A percentile compares a stretch with the other conserved stretches of the same genome.
Conservation (phyloP, 331 rosid species). For the Malus hybrid region DNA sequence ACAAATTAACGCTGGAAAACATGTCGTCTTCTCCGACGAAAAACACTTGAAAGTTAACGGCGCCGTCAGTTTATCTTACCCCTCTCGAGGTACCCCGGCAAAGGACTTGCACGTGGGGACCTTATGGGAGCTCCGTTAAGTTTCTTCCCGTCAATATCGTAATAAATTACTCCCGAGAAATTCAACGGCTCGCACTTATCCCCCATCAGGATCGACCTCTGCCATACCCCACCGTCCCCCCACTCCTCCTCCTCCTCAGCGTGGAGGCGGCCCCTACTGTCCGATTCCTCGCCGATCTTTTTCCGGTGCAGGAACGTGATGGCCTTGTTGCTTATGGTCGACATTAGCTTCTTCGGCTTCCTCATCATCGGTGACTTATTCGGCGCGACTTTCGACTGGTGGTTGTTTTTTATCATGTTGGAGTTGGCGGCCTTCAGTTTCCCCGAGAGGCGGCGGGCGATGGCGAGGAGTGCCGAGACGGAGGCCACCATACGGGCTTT, state of each 20-base stretch:
- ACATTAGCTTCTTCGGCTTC: constrained; percentile 44
- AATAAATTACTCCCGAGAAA: constrained; percentile 58
- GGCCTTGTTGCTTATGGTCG: constrained; percentile 50
- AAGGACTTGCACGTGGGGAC: constrained; percentile 68
- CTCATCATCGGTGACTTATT: constrained; percentile 16
- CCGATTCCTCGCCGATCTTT: constrained; percentile 17
- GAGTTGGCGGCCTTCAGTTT: constrained; percentile 20
- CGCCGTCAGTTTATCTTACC: neutral
- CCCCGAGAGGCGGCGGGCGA: constrained; percentile 24
- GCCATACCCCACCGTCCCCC: constrained; percentile 82
- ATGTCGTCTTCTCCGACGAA: neutral
- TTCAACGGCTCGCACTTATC: constrained; percentile 63
- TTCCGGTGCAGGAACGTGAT: constrained; percentile 23
- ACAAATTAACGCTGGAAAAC: neutral
- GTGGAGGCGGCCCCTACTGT: neutral
- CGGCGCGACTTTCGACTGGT: neutral
- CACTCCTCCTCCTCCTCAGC: constrained; percentile 22
- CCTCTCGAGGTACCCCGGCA: constrained; percentile 53
- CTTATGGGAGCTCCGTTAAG: constrained; percentile 30
- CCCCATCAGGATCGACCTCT: constrained; percentile 63
- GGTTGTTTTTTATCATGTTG: neutral
- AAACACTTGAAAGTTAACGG: neutral
- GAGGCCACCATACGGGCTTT: constrained; percentile 23
- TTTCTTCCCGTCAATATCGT: constrained; percentile 43
- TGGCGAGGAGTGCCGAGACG: constrained; percentile 27